Evolutionary conservation across 179 eudicot genomes (phyloP).

Genomic region (Heliamphora pulchella): DNA sequence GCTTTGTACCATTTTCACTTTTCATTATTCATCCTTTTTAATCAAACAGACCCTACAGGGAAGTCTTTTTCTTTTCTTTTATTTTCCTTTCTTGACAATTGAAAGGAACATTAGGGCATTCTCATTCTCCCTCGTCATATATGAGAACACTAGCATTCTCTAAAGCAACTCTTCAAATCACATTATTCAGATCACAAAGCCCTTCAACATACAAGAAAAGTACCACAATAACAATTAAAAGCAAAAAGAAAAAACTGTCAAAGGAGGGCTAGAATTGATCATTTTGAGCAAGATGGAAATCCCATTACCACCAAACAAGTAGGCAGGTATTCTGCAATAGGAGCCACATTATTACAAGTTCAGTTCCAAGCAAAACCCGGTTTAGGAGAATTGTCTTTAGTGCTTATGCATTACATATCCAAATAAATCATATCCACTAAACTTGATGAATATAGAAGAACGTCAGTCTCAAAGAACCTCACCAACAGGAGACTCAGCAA

Average conservation of each 20-base stretch:
- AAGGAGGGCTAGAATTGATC: too few species aligned
- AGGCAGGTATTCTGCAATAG: neutral
- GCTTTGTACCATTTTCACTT: too few species aligned
- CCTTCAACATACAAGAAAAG: too few species aligned
- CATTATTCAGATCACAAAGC: too few species aligned
- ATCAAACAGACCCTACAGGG: too few species aligned
- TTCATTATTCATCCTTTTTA: too few species aligned
- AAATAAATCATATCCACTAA: neutral
- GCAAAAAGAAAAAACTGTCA: neutral
- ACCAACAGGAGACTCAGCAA: slow-evolving; percentile 1
- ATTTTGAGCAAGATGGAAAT: neutral
- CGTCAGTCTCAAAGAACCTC: neutral
- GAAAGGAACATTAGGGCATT: too few species aligned
- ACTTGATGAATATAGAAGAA: slow-evolving; percentile 4
- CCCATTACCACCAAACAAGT: neutral
- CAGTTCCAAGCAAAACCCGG: slow-evolving; percentile 1
- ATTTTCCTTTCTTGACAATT: too few species aligned
- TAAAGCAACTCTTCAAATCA: too few species aligned
- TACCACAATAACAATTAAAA: neutral
- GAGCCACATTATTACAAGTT: slow-evolving; percentile 10
- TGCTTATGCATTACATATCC: slow-evolving; percentile 6
- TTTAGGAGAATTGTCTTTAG: neutral
- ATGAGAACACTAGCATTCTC: too few species aligned
- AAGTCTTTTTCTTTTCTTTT: neutral
- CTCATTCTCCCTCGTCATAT: too few species aligned